phyloP scores from a whole-genome alignment of 1,284 basidiomycete genomes.

The Phlebopus sp. region DNA sequence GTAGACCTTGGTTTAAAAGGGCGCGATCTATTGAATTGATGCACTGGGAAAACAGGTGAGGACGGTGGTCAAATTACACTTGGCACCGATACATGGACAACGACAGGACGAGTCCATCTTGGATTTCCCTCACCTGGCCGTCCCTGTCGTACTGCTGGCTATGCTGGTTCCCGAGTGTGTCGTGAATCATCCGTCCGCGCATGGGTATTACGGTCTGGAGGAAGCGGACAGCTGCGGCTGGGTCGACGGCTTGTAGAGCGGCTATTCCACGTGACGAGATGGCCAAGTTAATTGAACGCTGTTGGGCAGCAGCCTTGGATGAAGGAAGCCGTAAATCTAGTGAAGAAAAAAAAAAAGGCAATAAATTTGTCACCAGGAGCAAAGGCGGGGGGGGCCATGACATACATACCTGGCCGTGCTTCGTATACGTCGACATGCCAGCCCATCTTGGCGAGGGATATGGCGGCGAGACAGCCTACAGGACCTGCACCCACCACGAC shows the following conservation, averaged over 20 bases:
- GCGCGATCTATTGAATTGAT: conserved; percentile 93
- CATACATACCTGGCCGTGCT: conserved; percentile 73
- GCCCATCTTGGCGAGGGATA: conserved; percentile 83
- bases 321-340: conserved; percentile 70
- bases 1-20: conserved; percentile 82
- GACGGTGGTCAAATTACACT: conserved; percentile 18
- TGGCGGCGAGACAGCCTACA: conserved; percentile 89
- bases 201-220: conserved; percentile 87
- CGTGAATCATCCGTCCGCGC: conserved; percentile 95
- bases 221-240: conserved; percentile 71
- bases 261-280: conserved; percentile 92
- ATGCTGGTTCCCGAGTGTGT: conserved; percentile 62
- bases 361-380: conserved; percentile 14
- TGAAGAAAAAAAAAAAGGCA: conserved; percentile 15
- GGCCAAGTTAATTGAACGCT: conserved; percentile 94
- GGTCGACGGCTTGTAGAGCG: conserved; percentile 80
- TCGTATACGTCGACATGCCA: conserved; percentile 93
- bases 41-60: conserved; percentile 49
- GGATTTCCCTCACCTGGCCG: conserved; percentile 65
- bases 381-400: conserved; percentile 1
- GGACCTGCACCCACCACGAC: conserved; percentile 86
- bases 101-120: conserved; percentile 18
- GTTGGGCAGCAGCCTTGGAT: conserved; percentile 59
- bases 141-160: conserved; percentile 87
- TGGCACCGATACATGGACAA: conserved; percentile 22